A percentile compares a stretch with the other conserved stretches of the same genome.
phyloP scores from a whole-genome alignment of 2,329 filamentous ascomycete species.

The Leptographium flavum region DNA sequence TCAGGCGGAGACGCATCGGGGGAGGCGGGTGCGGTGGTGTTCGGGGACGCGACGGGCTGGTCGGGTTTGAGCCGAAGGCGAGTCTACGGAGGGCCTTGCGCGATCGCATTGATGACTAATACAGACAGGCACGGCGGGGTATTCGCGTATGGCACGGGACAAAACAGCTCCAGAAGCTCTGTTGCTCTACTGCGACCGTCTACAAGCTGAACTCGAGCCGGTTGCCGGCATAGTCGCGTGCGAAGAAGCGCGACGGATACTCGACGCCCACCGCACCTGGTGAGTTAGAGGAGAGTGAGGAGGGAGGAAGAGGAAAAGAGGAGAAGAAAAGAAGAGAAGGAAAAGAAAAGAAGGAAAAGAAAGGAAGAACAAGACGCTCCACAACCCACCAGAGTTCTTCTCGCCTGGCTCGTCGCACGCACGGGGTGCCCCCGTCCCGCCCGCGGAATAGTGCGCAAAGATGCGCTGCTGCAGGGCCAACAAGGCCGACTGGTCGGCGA shows the following conservation, averaged over 20 bases:
- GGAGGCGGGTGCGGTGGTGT: neutral
- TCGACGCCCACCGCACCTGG: constrained; percentile 35
- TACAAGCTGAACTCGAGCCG: constrained; percentile 36
- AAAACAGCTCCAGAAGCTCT: no score
- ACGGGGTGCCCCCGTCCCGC: constrained; percentile 33
- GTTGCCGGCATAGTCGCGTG: constrained; percentile 41
- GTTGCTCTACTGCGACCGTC: no score
- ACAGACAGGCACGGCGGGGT: no score
- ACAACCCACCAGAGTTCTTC: constrained; percentile 16
- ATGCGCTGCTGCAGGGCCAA: constrained; percentile 30
- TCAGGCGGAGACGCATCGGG: constrained; percentile 21
- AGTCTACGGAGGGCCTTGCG: neutral
- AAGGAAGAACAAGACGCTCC: no score
- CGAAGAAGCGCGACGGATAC: constrained; percentile 49
- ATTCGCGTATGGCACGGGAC: no score
- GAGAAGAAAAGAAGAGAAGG: neutral
- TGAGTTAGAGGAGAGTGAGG: neutral
- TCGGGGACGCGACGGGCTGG: neutral
- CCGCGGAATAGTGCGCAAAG: constrained; percentile 34
- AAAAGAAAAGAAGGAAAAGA: neutral
- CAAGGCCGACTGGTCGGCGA: constrained; percentile 32
- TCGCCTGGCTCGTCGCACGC: constrained; percentile 41
- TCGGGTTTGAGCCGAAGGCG: neutral
- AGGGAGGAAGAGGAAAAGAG: neutral
- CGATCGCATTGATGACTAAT: neutral